Evolutionary conservation across 2,329 filamentous ascomycete species (phyloP), one percentile per base, ranked within the genome.

Genomic region (Dothiorella sarmentorum): DNA sequence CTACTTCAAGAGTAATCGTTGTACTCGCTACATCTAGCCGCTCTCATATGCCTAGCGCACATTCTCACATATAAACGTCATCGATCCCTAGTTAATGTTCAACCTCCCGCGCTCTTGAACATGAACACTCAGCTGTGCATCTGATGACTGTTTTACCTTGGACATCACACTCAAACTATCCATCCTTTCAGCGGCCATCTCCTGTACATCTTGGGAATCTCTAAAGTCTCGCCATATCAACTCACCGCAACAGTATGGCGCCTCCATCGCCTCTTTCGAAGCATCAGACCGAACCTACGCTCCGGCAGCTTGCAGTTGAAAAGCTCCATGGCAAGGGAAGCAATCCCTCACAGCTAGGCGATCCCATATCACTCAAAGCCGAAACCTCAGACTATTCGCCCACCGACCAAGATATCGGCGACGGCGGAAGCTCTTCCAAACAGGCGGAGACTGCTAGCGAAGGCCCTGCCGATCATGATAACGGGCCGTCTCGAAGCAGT

Each of bases 351-450:
- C 57, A 59, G 22, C 57, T 59, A 11, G 57, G 47, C 10, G 57
- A 59, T 22, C 57, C 57, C 1, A 29, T 59, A 7, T 59, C 57
- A n/a, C 49, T 59, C 24, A 59, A 59, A 26, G 57, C 57, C 40
- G 57, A 59, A 40, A 49, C 57, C 17, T 53, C 57, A 10, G 22
- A 59, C 31, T 22, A 40, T 7, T 38, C 18, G 7, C 55, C 55
- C n/a, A 57, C 27, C 10, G 49, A 45, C 40, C 38, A 33, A n/a
- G 29, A 55, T 18, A 27, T 26, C 22, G 38, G 40, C 5, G n/a
- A 47, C 2, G 45, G 31, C 26, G 31, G 56, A n/a, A 24, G 40
- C 17, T 45, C 37, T 15, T 20, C n/a, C 17, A 56, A 40, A 13
- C n/a, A 56, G 24, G 51, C 52, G 11, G 58, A 60, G 24, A 60